Evolutionary conservation across 2,329 filamentous ascomycete species (phyloP), one percentile per base, ranked within the genome.

Genomic region (Paecilomyces sp.): DNA sequence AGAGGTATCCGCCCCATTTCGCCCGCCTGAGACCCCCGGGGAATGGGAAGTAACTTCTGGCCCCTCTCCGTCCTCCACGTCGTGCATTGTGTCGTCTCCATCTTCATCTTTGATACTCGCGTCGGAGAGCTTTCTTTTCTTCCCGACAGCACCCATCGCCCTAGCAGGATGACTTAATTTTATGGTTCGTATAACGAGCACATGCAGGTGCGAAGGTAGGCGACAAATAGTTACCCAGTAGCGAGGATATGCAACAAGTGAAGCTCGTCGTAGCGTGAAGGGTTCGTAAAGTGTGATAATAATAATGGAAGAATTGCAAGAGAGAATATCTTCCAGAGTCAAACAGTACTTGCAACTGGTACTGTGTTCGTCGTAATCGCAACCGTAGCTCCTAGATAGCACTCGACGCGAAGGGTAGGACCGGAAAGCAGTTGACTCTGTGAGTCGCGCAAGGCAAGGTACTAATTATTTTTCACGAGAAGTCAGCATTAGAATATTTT

Each of bases 61-160:
- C 8, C 57, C 54, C 11, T 65, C 64, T 25, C 63, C 59, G n/a
- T 57, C 34, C 13, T 61, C 57, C n/a, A 18, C 41, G 13, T 65
- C 66, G 53, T 62, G 62, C 71, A 73, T 73, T 31, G 62, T 60
- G n/a, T 64, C 60, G 54, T 74, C 72, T 34, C 70, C 72, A 54
- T 72, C 71, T 47, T 61, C 61, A 47, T 73, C 72, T 8, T 66
- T 57, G 9, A 34, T 24, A 4, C 63, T 62, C 22, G 62, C 59
- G 50, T 70, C 66, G 54, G 70, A 74, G 34, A 76, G 68, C 57
- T 71, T 72, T 60, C 74, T 72, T 57, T 73, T 67, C 61, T 76
- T 76, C 25, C 66, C 33, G 70, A 71, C n/a, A 69, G 63, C 70
- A 55, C 65, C 71, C 73, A 75, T 75, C 47, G 31, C 61, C 15